A percentile compares a stretch with the other conserved stretches of the same genome.
These are phyloP conservation scores for Leptographium radiaticola DNA, from an alignment of 2,329 filamentous ascomycete species.

Conservation along the genomic window DNA sequence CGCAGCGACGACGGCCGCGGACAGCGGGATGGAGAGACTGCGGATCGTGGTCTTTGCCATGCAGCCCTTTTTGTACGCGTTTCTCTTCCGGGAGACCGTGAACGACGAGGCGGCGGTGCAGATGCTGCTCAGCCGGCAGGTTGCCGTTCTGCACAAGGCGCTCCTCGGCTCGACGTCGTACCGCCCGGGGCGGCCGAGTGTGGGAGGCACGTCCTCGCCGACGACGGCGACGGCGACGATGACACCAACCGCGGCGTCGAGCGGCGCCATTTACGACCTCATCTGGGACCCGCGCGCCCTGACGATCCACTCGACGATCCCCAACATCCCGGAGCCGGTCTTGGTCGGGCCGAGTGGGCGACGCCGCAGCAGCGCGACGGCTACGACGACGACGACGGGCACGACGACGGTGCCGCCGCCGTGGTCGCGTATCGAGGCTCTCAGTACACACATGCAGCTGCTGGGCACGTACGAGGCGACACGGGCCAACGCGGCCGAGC, in stretches of 20 bases:
- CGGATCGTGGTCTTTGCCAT: constrained; percentile 62
- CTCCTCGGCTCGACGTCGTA: constrained; percentile 44
- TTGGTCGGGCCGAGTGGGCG: constrained; percentile 1
- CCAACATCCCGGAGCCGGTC: constrained; percentile 45
- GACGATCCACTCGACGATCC: constrained; percentile 49
- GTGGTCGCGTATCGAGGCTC: constrained; percentile 50
- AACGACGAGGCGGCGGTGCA: background rate
- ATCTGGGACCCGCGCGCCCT: constrained; percentile 46
- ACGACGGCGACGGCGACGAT: background rate
- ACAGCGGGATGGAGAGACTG: constrained; percentile 41
- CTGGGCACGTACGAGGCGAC: constrained; percentile 41
- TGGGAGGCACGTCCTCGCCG: constrained; percentile 10
- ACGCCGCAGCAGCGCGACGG: background rate
- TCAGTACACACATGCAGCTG: constrained; percentile 52
- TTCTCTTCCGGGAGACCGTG: constrained; percentile 48
- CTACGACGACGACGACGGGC: constrained; percentile 1
- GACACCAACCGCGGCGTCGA: constrained; percentile 4
- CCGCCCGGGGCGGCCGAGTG: constrained; percentile 35
- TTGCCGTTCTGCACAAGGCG: constrained; percentile 43
- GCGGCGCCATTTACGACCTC: constrained; percentile 43
- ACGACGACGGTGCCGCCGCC: constrained; percentile 8
- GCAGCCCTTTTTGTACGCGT: constrained; percentile 64
- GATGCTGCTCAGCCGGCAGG: constrained; percentile 24
- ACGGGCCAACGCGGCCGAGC: constrained; percentile 26
- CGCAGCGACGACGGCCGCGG: background rate